A percentile compares a stretch with the other conserved stretches of the same genome.
These are phyloP conservation scores for Linaria vulgaris DNA, from an alignment of 257 asterid species.

Conservation along the genomic window DNA sequence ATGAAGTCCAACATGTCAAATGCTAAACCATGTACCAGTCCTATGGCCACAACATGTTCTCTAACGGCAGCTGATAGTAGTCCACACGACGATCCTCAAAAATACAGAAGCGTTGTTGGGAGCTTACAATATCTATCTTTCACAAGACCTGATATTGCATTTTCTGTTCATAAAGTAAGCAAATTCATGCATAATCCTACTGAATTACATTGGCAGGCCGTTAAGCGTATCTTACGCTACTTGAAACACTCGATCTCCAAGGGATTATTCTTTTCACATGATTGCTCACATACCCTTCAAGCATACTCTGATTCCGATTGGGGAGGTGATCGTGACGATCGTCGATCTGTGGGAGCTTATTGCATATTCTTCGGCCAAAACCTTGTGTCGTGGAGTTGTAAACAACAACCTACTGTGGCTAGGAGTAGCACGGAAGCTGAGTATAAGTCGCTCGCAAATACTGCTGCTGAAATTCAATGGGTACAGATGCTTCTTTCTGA, in stretches of 20 bases:
- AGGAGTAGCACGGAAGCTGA: neutral
- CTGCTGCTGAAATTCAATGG: constrained; percentile 2
- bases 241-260: neutral
- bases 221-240: neutral
- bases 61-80: no score
- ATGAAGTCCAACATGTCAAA: no score
- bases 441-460: constrained; percentile 2
- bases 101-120: neutral
- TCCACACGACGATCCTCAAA: neutral
- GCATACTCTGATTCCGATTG: neutral
- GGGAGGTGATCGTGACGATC: neutral
- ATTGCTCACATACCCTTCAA: neutral
- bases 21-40: no score
- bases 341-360: neutral
- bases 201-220: neutral
- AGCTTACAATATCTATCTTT: constrained; percentile 1
- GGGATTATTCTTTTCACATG: neutral
- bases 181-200: constrained; percentile 5
- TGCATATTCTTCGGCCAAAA: neutral
- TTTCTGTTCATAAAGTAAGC: neutral
- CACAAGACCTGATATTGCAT: neutral
- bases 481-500: neutral
- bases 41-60: no score
- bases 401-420: constrained; percentile 1
- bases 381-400: neutral